Base-by-base conservation (phyloP, 225 moss, liverwort and hornwort genomes). In the Bryoerythrophyllum caledonicum region DNA sequence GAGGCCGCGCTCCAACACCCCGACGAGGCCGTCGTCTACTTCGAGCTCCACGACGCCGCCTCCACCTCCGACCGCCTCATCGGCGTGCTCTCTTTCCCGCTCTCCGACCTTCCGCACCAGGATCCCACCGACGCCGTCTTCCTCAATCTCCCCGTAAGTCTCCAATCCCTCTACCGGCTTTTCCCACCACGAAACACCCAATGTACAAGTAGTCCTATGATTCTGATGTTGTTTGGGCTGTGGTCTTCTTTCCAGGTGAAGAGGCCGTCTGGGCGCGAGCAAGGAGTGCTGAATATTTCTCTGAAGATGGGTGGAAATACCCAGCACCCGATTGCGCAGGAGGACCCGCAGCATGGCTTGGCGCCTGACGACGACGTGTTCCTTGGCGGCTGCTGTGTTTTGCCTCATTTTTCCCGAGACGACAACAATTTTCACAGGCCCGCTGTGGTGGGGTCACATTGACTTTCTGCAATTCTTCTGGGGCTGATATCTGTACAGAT, bases 241-340 rank as follows among this genome's bases (percentile, higher is more conserved):
- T 48, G 48, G 48, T 48, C 17, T 16, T 48, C 16, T 48, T 16
- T 48, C 48, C 87, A 96, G 90, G 81, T 96, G 12, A 89, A 74
- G 21, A 80, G 93, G 51, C 80, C 83, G 0, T 96, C 96, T 1
- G 93, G 93, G 21, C 90, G 87, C 28, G 55, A 64, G 23, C 87
- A 89, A 62, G 96, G 96, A 38, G 80, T 82, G 13, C 63, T 96
- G 17, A 85, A 92, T 41, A 51, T 89, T 0, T 60, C 90, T 3
- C 26, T 93, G 52, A 87, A 76, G 74, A 49, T 93, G 17, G 92
- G 89, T 4, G 88, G 81, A 0, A 23, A 73, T 3, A 78, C 80
- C 0, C 38, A 73, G 1, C 48, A 74, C 12, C 82, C 79, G 4
- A 43, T 72, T 10, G 19, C 74, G 9, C 54, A 48, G 3, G 68